These are phyloP conservation scores for Astragalus glycyphyllos DNA, from an alignment of 306 rosid species.

Conservation along the genomic window DNA sequence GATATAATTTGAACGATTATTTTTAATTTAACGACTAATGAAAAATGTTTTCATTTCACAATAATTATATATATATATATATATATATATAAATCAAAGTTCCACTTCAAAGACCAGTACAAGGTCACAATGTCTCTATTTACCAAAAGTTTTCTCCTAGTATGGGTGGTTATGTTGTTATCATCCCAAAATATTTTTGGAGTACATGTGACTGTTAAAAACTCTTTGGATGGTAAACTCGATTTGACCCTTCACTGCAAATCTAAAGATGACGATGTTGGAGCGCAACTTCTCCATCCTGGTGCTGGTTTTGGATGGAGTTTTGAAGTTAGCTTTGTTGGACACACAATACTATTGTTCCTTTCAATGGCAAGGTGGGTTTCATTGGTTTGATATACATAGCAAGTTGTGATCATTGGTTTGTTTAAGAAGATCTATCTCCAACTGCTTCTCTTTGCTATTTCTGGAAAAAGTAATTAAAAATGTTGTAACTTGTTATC, in stretches of 20 bases:
- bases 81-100: no score
- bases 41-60: no score
- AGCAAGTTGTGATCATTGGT: background rate
- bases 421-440: background rate
- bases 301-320: background rate
- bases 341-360: background rate
- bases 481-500: no score
- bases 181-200: background rate
- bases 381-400: background rate
- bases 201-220: background rate
- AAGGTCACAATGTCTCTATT: background rate
- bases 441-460: background rate
- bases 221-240: background rate
- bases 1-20: no score
- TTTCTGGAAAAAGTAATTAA: background rate
- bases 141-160: background rate
- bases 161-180: background rate
- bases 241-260: slow-evolving; percentile 22
- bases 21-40: no score
- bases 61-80: no score
- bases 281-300: background rate
- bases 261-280: slow-evolving; percentile 7
- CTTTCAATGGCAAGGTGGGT: background rate
- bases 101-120: background rate
- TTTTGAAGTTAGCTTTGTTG: background rate